Percentiles rank a stretch among this genome's conserved stretches.
Conservation (phyloP, 176 grass and related monocot species). For the Melocanna baccifera region DNA sequence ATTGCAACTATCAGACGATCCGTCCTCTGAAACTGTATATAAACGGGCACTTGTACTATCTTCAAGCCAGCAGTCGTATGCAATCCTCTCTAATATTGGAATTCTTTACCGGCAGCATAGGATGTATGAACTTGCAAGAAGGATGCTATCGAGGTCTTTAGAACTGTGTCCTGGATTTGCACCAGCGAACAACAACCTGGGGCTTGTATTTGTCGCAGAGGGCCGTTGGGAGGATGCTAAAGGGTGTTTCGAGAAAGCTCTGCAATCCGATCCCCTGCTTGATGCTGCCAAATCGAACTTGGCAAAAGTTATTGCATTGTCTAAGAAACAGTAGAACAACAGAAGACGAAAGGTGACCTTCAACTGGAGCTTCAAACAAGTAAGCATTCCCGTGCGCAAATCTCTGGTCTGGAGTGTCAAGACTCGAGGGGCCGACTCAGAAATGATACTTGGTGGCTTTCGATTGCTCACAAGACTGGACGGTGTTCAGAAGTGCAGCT, state of each 20-base stretch:
- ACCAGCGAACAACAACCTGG: conserved; percentile 91
- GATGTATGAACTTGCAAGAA: conserved; percentile 78
- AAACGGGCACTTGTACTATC: conserved; percentile 68
- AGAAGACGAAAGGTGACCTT: conserved; percentile 22
- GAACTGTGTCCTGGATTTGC: conserved; percentile 88
- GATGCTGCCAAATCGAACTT: conserved; percentile 90
- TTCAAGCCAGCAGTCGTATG: conserved; percentile 61
- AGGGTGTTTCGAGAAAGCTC: conserved; percentile 76
- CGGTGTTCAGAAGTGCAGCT: neutral
- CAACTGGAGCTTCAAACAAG: conserved; percentile 9
- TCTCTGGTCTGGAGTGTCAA: neutral
- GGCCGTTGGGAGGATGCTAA: conserved; percentile 65
- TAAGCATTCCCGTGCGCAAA: neutral
- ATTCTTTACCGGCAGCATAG: conserved; percentile 83
- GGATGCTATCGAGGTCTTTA: conserved; percentile 66
- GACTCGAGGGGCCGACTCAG: neutral
- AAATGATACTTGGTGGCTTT: neutral
- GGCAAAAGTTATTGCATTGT: conserved; percentile 46
- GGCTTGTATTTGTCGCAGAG: conserved; percentile 79
- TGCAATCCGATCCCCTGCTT: conserved; percentile 72
- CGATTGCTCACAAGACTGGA: neutral
- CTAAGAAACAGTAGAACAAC: conserved; percentile 44
- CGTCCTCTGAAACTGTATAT: conserved; percentile 70
- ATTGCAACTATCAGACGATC: conserved; percentile 76
- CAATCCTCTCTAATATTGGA: conserved; percentile 88